phyloP scores from a whole-genome alignment of 2,329 filamentous ascomycete species.

The Harringtonia lauricola region DNA sequence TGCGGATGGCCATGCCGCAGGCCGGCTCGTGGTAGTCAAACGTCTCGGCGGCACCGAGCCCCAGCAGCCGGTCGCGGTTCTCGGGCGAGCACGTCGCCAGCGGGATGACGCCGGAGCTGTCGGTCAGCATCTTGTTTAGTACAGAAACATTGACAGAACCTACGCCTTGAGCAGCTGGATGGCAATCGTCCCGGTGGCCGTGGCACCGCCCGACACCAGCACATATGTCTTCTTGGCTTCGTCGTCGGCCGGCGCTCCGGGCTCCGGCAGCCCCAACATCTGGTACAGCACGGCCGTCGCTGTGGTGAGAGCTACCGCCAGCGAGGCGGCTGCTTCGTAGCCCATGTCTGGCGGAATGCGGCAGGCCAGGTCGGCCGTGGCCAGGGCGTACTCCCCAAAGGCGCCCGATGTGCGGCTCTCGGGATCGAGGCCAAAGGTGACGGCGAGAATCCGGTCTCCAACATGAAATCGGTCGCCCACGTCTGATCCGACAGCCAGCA shows the following conservation, averaged over 20 bases:
- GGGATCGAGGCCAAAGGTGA: constrained; percentile 7
- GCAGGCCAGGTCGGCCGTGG: constrained; percentile 4
- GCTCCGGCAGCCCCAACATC: too few species aligned
- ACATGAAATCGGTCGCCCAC: constrained; percentile 3
- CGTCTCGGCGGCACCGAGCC: constrained; percentile 9
- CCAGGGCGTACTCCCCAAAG: constrained; percentile 15
- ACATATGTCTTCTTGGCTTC: too few species aligned
- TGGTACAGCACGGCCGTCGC: too few species aligned
- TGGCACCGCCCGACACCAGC: constrained; percentile 26
- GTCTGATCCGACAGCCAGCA: constrained; percentile 14
- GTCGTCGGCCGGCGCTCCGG: too few species aligned
- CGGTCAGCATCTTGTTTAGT: too few species aligned
- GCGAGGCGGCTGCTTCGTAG: too few species aligned
- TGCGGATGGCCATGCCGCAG: constrained; percentile 13
- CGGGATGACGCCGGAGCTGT: constrained; percentile 8
- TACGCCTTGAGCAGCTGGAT: constrained; percentile 27
- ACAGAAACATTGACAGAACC: too few species aligned
- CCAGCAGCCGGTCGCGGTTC: constrained; percentile 4
- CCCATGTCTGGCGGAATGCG: too few species aligned
- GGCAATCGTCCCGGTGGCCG: constrained; percentile 24
- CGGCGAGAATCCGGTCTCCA: constrained; percentile 13
- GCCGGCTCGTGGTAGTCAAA: constrained; percentile 12
- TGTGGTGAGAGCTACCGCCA: too few species aligned
- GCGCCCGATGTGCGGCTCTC: constrained; percentile 8
- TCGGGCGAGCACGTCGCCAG: constrained; percentile 11